Evolutionary conservation across 805 yeast genomes (phyloP), one percentile per base, ranked within the genome.

Genomic region (Candida khao-thaluensis): DNA sequence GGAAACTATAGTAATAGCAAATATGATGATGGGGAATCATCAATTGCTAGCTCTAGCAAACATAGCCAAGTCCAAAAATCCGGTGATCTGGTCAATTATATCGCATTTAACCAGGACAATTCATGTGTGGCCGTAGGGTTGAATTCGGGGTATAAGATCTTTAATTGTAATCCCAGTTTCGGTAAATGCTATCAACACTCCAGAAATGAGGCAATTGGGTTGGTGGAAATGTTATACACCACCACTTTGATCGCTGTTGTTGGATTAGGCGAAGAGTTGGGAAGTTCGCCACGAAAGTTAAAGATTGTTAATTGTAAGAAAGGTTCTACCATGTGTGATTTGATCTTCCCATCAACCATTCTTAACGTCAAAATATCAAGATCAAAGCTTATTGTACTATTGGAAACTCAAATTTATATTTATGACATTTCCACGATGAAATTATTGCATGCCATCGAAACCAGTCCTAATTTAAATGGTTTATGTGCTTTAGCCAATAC

Each of bases 161-260:
- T 76, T 70, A 86, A 86, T 54, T 89, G 96, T 60, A 89, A 85
- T 47, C 56, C 60, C 6, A 43, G 43, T 4, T 53, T 57, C 31
- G 56, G 56, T 24, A 59, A 60, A 34, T 61, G 69, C 44, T 64
- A 51, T 41, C 64, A 59, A 41, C 52, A 54, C 30, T 52, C 54
- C 25, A 57, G 55, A 37, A 59, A 60, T 37, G 82, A 81, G 33
- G 76, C 85, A 1, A 75, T 81, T 9, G 82, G 82, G 1, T 73
- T 85, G 1, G 81, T 88, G 8, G 96, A 89, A 56, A 90, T 93
- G 97, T 74, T 91, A 17, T 91, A 89, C 54, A 74, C 89, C 30
- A 88, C 98, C 0, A 84, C 95, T 5, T 69, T 91, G 26, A 76
- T 93, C 17, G 96, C 95, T 0, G 66, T 87, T 5, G 95, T 87